phyloP scores from a whole-genome alignment of 257 asterid species.

The Solanum verrucosum region DNA sequence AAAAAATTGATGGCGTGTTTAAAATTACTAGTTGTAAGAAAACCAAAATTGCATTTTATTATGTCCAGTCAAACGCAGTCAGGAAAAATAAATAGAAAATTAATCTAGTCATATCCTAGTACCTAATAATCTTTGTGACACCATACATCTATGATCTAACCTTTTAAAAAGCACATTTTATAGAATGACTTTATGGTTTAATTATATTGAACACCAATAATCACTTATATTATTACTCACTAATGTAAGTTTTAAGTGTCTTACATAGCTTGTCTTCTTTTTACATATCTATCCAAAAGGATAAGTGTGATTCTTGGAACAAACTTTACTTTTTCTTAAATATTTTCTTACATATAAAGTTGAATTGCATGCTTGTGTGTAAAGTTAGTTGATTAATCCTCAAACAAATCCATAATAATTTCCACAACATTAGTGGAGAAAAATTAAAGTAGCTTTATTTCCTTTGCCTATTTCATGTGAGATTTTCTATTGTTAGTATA shows the following conservation, averaged over 20 bases:
- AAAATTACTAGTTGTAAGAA: background rate
- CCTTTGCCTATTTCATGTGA: slow-evolving; percentile 4
- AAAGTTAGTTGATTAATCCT: slow-evolving; percentile 22
- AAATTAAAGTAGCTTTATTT: slow-evolving; percentile 19
- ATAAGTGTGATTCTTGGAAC: slow-evolving; percentile 8
- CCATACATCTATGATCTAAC: background rate
- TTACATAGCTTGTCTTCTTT: slow-evolving; percentile 16
- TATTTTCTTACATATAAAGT: slow-evolving; percentile 6
- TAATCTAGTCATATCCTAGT: background rate
- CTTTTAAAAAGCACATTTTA: slow-evolving; percentile 31
- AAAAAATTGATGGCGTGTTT: background rate
- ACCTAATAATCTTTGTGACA: background rate
- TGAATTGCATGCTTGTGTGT: slow-evolving; percentile 36
- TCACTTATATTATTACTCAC: background rate
- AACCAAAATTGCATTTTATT: rapidly evolving
- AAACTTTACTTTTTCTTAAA: background rate
- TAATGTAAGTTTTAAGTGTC: slow-evolving; percentile 14
- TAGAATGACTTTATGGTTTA: slow-evolving; percentile 17
- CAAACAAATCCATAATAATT: slow-evolving; percentile 9
- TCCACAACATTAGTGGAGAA: slow-evolving; percentile 32
- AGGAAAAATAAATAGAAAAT: background rate
- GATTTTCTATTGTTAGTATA: slow-evolving; percentile 16
- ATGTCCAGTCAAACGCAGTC: rapidly evolving
- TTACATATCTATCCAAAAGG: slow-evolving; percentile 25
- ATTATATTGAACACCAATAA: slow-evolving; percentile 9